Base-by-base conservation (phyloP, 169 alveolate species). In the Cryptosporidium muris region DNA sequence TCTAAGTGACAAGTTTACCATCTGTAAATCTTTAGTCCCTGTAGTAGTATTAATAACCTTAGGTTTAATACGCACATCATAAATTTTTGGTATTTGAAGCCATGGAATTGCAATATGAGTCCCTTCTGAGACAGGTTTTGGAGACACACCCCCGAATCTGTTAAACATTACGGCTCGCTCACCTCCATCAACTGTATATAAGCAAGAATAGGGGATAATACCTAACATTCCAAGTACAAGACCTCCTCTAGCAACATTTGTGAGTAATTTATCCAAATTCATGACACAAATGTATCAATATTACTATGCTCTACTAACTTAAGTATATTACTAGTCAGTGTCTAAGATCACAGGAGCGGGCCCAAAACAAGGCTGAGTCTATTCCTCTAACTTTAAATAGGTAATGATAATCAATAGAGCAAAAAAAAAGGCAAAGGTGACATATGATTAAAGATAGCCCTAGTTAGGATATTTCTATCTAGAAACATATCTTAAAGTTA, bases 141-240 rank as follows among this genome's bases (percentile, higher is more conserved):
- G 91, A 63, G 95, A 90, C 16, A 96, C 95, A 38, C 98, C 98
- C 14, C 95, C 96, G 82, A 93, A 93, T 56, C 98, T 92, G 90
- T 95, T 96, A 89, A 96, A 96, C 95, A 96, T 94, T 47, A 96
- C 95, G 51, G 97, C 97, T 62, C 98, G 89, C 89, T 96, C 95
- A 9, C 99, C 99, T 49, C 98, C 99, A 89, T 96, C 99, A 25
- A 96, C 97, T 80, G 92, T 95, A 53, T 91, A 94, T 68, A 94
- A 88, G 53, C 94, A 94, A 16, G 94, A 88, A 82, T 81, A 88
- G 11, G 96, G 96, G 42, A 94, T 89, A 51, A 91, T 66, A 48
- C 94, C 93, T 37, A 89, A 65, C 38, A 93, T 82, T 36, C 96
- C 97, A 38, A 92, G 88, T 16, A 91, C 82, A 34, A 91, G 88